Base-by-base conservation (phyloP, 2,329 filamentous ascomycete genomes). In the Xylaria arbuscula region DNA sequence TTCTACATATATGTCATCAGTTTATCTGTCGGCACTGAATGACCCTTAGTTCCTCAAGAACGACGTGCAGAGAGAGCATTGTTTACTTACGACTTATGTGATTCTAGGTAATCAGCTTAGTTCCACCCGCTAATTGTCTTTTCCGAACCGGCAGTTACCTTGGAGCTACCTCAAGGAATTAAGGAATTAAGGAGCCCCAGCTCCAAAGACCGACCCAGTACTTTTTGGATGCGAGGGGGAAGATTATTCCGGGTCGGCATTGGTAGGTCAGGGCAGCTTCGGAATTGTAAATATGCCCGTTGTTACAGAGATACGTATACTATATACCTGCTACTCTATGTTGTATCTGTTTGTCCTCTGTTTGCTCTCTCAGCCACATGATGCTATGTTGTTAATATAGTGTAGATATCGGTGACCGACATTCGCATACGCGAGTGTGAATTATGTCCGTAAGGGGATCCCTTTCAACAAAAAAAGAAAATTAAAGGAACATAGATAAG, bases 101-200 rank as follows among this genome's bases (percentile, higher is more conserved):
- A 76, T 69, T 68, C 66, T 76, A 70, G 64, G 74, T 76, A 70
- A 76, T 73, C 68, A 57, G 15, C 45, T 53, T 36, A 22, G 22
- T 36, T 58, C 56, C 57, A 51, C 62, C 62, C 15, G n/a, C 15
- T 45, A 45, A 34, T 50, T 62, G 56, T 13, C 32, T 55, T 24
- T 42, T 67, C 45, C 62, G 67, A 70, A 57, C 53, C 74, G 74
- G 74, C 73, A 76, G 72, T 76, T 76, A 53, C 24, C 24, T 19
- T 28, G 5, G 5, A 28, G 28, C 28, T 28, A 28, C 28, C 28
- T 28, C 28, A 32, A 60, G 55, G 51, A 47, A 40, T 34, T 50
- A 24, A 48, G 55, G 38, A 54, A 54, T 19, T 28, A 36, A 62
- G 51, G 48, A 51, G 19, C n/a, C 28, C 32, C 32, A 38, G 40